Evolutionary conservation across 306 rosid genomes (phyloP).

Genomic region (Malus domestica): ASM211411v1 NC_041804.1:15055001-15055500

Average conservation of each 20-base stretch:
- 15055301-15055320: conserved; percentile 10
- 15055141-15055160: neutral
- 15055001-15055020: too few relatives aligned
- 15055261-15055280: conserved; percentile 51
- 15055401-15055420: neutral
- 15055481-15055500: neutral
- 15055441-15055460: neutral
- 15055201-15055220: conserved; percentile 77
- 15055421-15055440: neutral
- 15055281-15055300: conserved; percentile 21
- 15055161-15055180: conserved; percentile 4
- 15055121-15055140: neutral
- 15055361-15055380: neutral
- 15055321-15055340: conserved; percentile 8
- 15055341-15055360: neutral
- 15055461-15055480: neutral
- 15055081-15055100: neutral
- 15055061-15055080: neutral
- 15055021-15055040: too few relatives aligned
- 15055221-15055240: conserved; percentile 75
- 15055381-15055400: neutral
- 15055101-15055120: neutral
- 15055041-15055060: neutral
- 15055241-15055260: conserved; percentile 60
- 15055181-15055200: conserved; percentile 89